Evolutionary conservation across 106 monocot genomes (phyloP).

Genomic region (Gastrodia elata): DNA sequence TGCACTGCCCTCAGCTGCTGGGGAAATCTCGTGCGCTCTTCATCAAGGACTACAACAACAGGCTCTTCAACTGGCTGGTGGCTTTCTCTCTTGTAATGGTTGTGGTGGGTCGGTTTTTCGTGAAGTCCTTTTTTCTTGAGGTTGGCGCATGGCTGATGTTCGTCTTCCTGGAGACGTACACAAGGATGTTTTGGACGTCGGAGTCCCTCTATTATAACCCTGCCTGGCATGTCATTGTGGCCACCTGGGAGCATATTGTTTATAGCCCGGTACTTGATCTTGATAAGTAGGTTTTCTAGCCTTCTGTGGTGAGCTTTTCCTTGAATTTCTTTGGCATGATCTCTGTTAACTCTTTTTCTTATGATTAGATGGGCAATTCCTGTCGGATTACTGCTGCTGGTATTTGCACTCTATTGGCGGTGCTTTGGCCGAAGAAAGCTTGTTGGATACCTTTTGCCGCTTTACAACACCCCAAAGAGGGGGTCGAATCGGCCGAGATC

Average conservation of each 20-base stretch:
- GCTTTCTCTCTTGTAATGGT: conserved; percentile 89
- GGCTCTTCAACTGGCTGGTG: conserved; percentile 95
- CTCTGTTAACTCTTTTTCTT: background rate
- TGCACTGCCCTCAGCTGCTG: conserved; percentile 61
- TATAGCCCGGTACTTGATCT: conserved; percentile 91
- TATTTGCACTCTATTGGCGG: conserved; percentile 64
- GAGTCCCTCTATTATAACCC: conserved; percentile 92
- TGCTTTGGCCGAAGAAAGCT: conserved; percentile 69
- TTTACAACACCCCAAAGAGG: conserved; percentile 43
- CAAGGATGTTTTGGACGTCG: conserved; percentile 96
- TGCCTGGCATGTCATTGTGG: conserved; percentile 79
- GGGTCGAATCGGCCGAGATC: conserved; percentile 61
- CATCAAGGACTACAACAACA: conserved; percentile 89
- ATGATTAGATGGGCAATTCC: conserved; percentile 81
- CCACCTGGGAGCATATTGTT: conserved; percentile 83
- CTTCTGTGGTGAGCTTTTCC: background rate
- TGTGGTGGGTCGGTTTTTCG: conserved; percentile 70
- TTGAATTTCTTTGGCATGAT: no score
- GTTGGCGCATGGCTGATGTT: conserved; percentile 92
- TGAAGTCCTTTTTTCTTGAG: conserved; percentile 88
- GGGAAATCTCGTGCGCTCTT: conserved; percentile 64
- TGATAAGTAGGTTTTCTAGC: conserved; percentile 48
- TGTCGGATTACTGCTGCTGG: conserved; percentile 29
- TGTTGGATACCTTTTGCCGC: conserved; percentile 53
- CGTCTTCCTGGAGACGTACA: conserved; percentile 92